Conservation (phyloP, 2,329 filamentous ascomycete genomes). For the Elsinoe necatrix region DNA sequence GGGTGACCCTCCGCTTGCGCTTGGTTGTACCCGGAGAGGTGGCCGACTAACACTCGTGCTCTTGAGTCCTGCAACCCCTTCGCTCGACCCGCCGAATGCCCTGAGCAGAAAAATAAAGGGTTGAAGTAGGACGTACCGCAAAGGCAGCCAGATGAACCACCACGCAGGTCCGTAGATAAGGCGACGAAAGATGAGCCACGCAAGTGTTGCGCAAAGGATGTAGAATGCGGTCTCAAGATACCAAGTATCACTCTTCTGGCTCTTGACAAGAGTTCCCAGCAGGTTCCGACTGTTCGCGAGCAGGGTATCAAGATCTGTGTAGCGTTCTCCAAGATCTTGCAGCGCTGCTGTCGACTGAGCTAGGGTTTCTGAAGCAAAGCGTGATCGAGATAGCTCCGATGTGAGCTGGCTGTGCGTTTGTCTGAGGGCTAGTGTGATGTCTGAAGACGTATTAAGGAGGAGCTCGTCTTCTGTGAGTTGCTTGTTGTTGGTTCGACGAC, state of each 20-base stretch:
- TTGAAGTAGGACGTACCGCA: conserved; percentile 19
- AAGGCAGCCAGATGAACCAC: conserved; percentile 78
- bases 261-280: conserved; percentile 68
- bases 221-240: conserved; percentile 88
- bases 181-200: conserved; percentile 78
- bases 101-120: conserved; percentile 16
- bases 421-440: conserved; percentile 76
- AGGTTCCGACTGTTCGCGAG: conserved; percentile 66
- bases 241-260: conserved; percentile 96
- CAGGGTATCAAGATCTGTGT: conserved; percentile 68
- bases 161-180: conserved; percentile 81
- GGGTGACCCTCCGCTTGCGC: conserved; percentile 33
- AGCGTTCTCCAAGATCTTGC: conserved; percentile 70
- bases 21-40: conserved; percentile 38
- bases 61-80: conserved; percentile 4
- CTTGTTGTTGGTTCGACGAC: conserved; percentile 30
- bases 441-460: conserved; percentile 63
- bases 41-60: conserved; percentile 18
- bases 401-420: conserved; percentile 82
- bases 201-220: conserved; percentile 65
- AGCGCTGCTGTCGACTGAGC: conserved; percentile 76
- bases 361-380: conserved; percentile 83
- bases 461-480: conserved; percentile 62
- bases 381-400: conserved; percentile 72
- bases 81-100: conserved; percentile 1